Evolutionary conservation across 345 rosid genomes (phyloP), one percentile per base, ranked within the genome.

Genomic region (Dipteronia dyeriana): DNA sequence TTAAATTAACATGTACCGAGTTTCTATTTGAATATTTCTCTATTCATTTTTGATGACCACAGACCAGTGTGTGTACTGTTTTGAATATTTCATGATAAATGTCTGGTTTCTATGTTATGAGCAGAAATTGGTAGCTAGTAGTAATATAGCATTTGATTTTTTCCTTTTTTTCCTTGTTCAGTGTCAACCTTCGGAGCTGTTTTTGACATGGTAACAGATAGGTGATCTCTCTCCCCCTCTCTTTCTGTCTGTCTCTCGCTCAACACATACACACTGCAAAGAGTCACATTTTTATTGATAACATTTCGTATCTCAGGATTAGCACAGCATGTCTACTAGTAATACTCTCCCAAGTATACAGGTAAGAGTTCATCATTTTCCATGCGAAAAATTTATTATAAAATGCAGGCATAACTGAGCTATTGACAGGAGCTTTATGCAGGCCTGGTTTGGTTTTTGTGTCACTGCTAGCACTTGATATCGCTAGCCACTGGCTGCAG

Each of bases 161-260:
- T 78, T 75, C 39, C 79, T 78, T 66, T 64, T 43, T 79, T 74
- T 75, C 75, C 17, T 72, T 43, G 49, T 83, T 63, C 90, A 95
- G 97, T 94, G 70, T 95, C 98, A 25, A 95, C 99, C 23, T 92
- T 95, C 83, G 99, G 97, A 86, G 99, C 98, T 78, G 94, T 95
- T 76, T 81, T 95, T 79, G 99, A 95, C 84, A 95, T 95, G 97
- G 91, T 95, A 74, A 92, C 98, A 6, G 99, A 95, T 81, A 93
- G 99, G 99, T 95, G 66, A 84, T 31, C 62, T 65, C 51, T 80
- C 53, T 38, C 31, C 41, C 45, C 76, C 43, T 25, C 61, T 69
- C 41, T 67, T 16, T 47, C 29, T 68, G 29, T n/a, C 16, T 69
- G 45, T 65, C 56, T 80, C 53, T 38, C 31, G 31, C 45, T 79